A percentile compares a stretch with the other conserved stretches of the same genome.
Conservation (phyloP, 805 yeast genomes). For the Candida koratica region DNA sequence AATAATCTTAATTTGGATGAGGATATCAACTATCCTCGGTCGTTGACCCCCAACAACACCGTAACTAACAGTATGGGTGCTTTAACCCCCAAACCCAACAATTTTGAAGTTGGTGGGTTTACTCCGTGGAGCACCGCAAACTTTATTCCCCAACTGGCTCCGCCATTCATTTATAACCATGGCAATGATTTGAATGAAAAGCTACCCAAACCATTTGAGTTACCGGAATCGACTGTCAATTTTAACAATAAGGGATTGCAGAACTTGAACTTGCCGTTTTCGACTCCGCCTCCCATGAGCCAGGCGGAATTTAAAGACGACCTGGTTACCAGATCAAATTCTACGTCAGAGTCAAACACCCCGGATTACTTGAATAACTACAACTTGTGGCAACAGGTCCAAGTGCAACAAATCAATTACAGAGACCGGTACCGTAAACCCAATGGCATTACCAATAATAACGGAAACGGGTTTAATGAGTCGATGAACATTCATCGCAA, state of each 20-base stretch:
- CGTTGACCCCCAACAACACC: not conserved
- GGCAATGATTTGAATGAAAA: conserved; percentile 10
- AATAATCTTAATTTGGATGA: conserved; percentile 44
- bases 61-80: not conserved
- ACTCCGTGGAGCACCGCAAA: conserved; percentile 27
- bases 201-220: conserved; percentile 18
- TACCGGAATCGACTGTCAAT: conserved; percentile 14
- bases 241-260: not conserved
- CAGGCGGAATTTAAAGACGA: conserved; percentile 8
- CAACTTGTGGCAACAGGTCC: conserved; percentile 12
- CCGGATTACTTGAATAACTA: conserved; percentile 5
- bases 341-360: conserved; percentile 13
- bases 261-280: conserved; percentile 20
- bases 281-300: conserved; percentile 21
- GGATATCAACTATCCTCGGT: not conserved
- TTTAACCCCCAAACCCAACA: conserved; percentile 19
- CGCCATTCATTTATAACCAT: conserved; percentile 23
- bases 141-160: conserved; percentile 35
- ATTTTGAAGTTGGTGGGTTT: conserved; percentile 10
- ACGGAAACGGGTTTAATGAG: conserved; percentile 14
- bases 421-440: conserved; percentile 12
- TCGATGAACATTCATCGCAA: conserved; percentile 43
- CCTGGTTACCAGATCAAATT: conserved; percentile 5
- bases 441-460: conserved; percentile 8
- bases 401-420: conserved; percentile 7